Conservation (phyloP, 139 green algal genomes). For the Picochlorum sp. region DNA sequence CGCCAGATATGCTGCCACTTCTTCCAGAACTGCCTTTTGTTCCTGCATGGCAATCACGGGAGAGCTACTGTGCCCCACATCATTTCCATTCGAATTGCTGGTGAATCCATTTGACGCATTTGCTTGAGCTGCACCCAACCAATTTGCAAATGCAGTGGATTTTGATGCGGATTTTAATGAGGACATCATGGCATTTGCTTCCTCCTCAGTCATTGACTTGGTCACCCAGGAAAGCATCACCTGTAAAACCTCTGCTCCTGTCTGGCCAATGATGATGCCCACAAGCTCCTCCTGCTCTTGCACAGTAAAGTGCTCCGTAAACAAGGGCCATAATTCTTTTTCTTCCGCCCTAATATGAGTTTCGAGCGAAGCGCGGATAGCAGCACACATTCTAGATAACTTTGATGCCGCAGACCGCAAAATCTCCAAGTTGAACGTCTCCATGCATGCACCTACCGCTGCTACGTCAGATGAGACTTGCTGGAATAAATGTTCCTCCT, state of each 20-base stretch:
- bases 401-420: conserved; percentile 26
- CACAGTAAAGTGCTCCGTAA: conserved; percentile 76
- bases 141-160: conserved; percentile 92
- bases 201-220: conserved; percentile 59
- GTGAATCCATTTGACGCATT: conserved; percentile 4
- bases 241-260: conserved; percentile 89
- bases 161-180: conserved; percentile 65
- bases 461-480: conserved; percentile 42
- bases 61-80: not conserved
- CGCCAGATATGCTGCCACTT: conserved; percentile 63
- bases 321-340: conserved; percentile 94
- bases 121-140: conserved; percentile 58
- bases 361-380: conserved; percentile 70
- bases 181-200: conserved; percentile 72
- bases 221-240: conserved; percentile 91
- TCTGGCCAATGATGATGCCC: conserved; percentile 81
- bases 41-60: not conserved
- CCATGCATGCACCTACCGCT: not conserved
- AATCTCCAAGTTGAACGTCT: conserved; percentile 11
- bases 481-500: conserved; percentile 84
- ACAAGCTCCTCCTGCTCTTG: conserved; percentile 92
- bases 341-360: conserved; percentile 83
- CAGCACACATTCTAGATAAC: conserved; percentile 69
- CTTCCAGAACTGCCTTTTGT: conserved; percentile 32
- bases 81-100: not conserved